Conservation (phyloP, 1,284 basidiomycete species). For the Gastroboletus turbinatus region DNA sequence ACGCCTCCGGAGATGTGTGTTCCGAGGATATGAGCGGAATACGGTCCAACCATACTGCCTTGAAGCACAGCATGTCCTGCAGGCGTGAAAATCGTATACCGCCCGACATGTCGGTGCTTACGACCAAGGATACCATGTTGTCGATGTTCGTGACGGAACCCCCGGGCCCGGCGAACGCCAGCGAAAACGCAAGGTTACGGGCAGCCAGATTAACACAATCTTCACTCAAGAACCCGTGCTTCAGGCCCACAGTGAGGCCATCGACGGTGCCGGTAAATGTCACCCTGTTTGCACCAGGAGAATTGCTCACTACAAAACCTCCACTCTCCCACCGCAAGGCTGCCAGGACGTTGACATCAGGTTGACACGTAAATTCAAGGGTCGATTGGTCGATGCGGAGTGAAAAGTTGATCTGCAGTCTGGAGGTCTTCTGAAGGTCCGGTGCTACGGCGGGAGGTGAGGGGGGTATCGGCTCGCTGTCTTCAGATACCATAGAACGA, state of each 20-base stretch:
- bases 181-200: slow-evolving; percentile 71
- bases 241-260: slow-evolving; percentile 75
- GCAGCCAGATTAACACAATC: slow-evolving; percentile 75
- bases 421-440: slow-evolving; percentile 37
- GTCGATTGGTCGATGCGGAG: slow-evolving; percentile 87
- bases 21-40: slow-evolving; percentile 70
- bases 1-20: slow-evolving; percentile 28
- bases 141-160: slow-evolving; percentile 37
- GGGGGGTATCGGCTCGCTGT: slow-evolving; percentile 9
- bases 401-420: slow-evolving; percentile 76
- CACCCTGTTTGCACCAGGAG: slow-evolving; percentile 67
- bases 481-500: background rate
- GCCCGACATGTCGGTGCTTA: slow-evolving; percentile 78
- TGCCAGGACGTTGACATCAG: slow-evolving; percentile 86
- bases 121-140: slow-evolving; percentile 64
- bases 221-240: slow-evolving; percentile 80
- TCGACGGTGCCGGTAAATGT: slow-evolving; percentile 78
- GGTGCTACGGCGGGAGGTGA: slow-evolving; percentile 8
- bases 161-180: slow-evolving; percentile 59
- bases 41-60: slow-evolving; percentile 86
- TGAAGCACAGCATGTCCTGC: slow-evolving; percentile 86
- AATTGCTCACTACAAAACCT: slow-evolving; percentile 78
- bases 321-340: slow-evolving; percentile 90
- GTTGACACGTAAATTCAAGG: slow-evolving; percentile 81
- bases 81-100: slow-evolving; percentile 75